phyloP scores from a whole-genome alignment of 2,329 filamentous ascomycete species.

The Fusarium circinatum region DNA sequence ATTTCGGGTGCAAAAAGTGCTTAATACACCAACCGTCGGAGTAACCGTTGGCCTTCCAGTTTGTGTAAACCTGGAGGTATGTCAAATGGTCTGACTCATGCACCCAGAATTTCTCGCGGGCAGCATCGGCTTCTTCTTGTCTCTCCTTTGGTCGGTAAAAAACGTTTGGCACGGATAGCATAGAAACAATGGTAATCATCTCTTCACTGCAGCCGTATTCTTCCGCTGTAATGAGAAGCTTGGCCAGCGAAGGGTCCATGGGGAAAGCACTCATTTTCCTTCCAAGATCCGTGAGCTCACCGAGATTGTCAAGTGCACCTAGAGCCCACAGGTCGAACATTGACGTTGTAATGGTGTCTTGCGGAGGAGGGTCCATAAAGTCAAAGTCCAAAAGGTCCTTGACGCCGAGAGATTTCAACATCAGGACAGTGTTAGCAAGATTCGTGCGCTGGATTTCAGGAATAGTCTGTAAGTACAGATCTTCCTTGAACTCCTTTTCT shows the following conservation, averaged over 20 bases:
- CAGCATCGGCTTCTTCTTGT: constrained; percentile 94
- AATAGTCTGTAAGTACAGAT: constrained; percentile 96
- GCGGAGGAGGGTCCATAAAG: constrained; percentile 98
- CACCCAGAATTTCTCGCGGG: constrained; percentile 97
- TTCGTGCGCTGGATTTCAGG: constrained; percentile 98
- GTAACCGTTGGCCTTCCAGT: constrained; percentile 92
- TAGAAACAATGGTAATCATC: constrained; percentile 97
- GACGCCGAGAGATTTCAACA: constrained; percentile 94
- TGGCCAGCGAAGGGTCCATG: constrained; percentile 96
- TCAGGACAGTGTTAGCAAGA: constrained; percentile 90
- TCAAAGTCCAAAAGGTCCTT: constrained; percentile 96
- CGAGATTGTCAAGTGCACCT: constrained; percentile 91
- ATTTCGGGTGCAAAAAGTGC: constrained; percentile 96
- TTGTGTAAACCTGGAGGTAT: constrained; percentile 92
- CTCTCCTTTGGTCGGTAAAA: constrained; percentile 98
- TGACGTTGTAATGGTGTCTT: constrained; percentile 97
- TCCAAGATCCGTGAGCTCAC: constrained; percentile 87
- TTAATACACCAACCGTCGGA: constrained; percentile 92
- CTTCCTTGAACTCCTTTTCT: constrained; percentile 93
- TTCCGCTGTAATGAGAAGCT: constrained; percentile 90
- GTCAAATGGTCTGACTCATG: constrained; percentile 97
- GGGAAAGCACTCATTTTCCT: constrained; percentile 96
- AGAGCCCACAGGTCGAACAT: constrained; percentile 98
- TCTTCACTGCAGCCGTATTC: constrained; percentile 95
- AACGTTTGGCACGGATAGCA: constrained; percentile 95